phyloP scores from a whole-genome alignment of 495 filamentous ascomycete species.

The Daldinia loculata region DNA sequence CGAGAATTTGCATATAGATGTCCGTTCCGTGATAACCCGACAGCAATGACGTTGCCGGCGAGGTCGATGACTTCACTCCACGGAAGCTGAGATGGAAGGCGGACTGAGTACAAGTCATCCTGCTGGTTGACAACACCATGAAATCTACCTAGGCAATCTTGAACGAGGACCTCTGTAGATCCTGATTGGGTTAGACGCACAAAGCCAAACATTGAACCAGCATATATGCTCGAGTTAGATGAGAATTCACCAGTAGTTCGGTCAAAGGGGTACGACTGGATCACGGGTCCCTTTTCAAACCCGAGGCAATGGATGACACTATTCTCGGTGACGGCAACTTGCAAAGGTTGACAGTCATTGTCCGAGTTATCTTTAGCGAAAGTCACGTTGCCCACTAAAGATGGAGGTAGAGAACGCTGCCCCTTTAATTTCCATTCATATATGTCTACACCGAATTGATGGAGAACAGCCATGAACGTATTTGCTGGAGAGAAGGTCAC shows the following conservation, averaged over 20 bases:
- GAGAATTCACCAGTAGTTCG: constrained; percentile 41
- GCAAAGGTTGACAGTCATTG: constrained; percentile 30
- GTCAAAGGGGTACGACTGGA: constrained; percentile 42
- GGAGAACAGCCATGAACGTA: constrained; percentile 75
- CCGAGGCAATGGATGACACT: constrained; percentile 42
- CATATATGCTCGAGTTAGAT: constrained; percentile 40
- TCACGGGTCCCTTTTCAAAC: constrained; percentile 36
- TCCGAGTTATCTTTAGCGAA: constrained; percentile 38
- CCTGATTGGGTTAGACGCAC: constrained; percentile 46
- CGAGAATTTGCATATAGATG: constrained; percentile 79
- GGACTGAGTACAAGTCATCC: constrained; percentile 43
- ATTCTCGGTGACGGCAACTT: constrained; percentile 44
- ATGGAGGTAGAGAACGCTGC: constrained; percentile 47
- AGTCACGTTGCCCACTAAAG: constrained; percentile 35
- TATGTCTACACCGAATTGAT: constrained; percentile 67
- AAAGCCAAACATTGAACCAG: constrained; percentile 47
- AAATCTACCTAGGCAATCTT: constrained; percentile 52
- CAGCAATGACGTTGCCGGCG: constrained; percentile 54
- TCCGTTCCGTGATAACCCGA: constrained; percentile 76
- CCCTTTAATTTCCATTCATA: constrained; percentile 69
- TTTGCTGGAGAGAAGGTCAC: constrained; percentile 74
- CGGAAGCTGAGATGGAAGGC: constrained; percentile 58
- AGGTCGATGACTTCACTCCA: constrained; percentile 59
- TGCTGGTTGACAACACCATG: constrained; percentile 46
- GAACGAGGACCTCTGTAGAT: constrained; percentile 48